phyloP scores from a whole-genome alignment of 148 eudicot species.

The Mesembryanthemum crystallinum region DNA sequence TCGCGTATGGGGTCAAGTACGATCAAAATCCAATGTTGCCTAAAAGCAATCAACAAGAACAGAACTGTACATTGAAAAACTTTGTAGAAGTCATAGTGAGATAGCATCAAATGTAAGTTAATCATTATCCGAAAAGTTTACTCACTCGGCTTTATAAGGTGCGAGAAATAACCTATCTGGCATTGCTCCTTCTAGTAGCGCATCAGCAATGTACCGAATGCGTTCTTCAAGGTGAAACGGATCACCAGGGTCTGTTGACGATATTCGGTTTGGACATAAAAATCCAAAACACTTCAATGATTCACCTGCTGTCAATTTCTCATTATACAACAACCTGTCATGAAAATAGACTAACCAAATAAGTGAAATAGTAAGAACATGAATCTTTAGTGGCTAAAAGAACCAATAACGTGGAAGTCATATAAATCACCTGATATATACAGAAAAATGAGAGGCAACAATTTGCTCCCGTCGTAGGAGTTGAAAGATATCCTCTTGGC shows the following conservation, averaged over 20 bases:
- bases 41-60: background rate
- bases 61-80: background rate
- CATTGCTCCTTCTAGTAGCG: constrained; percentile 9
- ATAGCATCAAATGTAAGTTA: background rate
- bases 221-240: background rate
- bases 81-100: background rate
- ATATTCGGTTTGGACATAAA: background rate
- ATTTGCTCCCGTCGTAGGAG: background rate
- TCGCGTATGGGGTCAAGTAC: background rate
- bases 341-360: background rate
- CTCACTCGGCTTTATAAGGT: constrained; percentile 10
- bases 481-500: constrained; percentile 7
- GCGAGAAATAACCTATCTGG: constrained; percentile 5
- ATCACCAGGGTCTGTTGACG: background rate
- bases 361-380: too few relatives aligned
- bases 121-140: background rate
- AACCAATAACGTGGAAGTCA: background rate
- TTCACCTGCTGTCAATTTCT: background rate
- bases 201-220: constrained; percentile 10
- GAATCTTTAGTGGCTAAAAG: too few relatives aligned
- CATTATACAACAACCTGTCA: background rate
- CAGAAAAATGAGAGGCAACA: background rate
- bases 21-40: background rate
- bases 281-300: background rate
- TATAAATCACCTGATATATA: constrained; percentile 18